Evolutionary conservation across 2,329 filamentous ascomycete genomes (phyloP), one percentile per base, ranked within the genome.

Genomic region (Aspergillus melleus): DNA sequence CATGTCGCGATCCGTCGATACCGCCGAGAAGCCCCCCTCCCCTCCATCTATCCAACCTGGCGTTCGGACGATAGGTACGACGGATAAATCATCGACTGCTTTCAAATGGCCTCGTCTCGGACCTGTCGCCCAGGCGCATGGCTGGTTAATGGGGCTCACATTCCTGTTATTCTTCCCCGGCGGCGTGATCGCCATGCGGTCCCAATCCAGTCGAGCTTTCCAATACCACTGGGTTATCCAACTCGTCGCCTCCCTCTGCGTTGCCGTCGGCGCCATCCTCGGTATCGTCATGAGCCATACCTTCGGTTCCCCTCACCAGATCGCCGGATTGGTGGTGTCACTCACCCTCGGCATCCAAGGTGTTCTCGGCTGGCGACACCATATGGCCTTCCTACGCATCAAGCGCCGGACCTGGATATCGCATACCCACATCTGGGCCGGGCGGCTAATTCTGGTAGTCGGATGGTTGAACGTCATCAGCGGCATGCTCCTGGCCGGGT

Each of bases 401-500:
- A 51, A 44, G 26, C 52, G 20, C 6, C 60, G 60, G 26, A 50
- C 49, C 50, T 61, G 60, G 60, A 52, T 54, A 6, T 61, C 59
- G 10, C 46, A 61, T 24, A 53, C 52, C 3, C 60, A 61, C 46
- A 61, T 56, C 22, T 61, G 60, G 60, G 12, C 52, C 0, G 60
- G 56, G 6, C 49, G 60, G 20, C 9, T 51, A n/a, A 53, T 59
- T 29, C 26, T 61, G 29, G 24, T 61, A 10, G 39, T 56, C 3
- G 57, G 60, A 22, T 61, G 56, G 60, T 20, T 36, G n/a, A 61
- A 61, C 49, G 9, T 61, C 19, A 59, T 61, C 12, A 54, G 42
- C 26, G 60, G 60, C 3, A 24, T 61, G 44, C 19, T 59, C 6
- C 20, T 61, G n/a, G 42, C 50, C 11, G 44, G 53, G 9, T 30